Evolutionary conservation across 495 filamentous ascomycete species (phyloP).

Genomic region (Penicillium pulvis): DNA sequence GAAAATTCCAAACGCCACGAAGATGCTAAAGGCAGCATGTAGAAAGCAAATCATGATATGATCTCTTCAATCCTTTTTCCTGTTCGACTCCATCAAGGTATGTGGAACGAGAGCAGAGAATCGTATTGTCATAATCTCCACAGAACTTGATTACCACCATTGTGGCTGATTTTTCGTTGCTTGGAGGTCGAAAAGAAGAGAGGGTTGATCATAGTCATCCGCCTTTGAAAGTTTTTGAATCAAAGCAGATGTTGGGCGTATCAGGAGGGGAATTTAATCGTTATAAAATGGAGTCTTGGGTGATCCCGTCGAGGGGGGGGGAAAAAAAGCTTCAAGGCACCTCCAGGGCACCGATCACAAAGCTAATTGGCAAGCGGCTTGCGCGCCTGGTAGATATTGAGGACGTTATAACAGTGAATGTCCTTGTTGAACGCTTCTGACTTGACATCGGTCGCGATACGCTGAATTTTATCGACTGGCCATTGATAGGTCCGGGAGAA

Average conservation of each 20-base stretch:
- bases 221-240: neutral
- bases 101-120: neutral
- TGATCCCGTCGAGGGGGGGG: neutral
- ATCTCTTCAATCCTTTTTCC: neutral
- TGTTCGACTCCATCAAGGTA: neutral
- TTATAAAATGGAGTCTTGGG: neutral
- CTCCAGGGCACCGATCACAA: neutral
- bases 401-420: constrained; percentile 70
- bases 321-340: neutral
- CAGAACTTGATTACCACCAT: neutral
- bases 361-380: constrained; percentile 33
- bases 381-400: constrained; percentile 58
- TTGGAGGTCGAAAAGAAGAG: neutral
- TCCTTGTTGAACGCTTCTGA: constrained; percentile 69
- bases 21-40: constrained; percentile 12
- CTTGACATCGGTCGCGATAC: constrained; percentile 63
- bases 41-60: constrained; percentile 14
- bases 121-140: neutral
- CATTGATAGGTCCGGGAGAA: constrained; percentile 68
- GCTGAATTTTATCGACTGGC: constrained; percentile 64
- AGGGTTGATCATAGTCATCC: neutral
- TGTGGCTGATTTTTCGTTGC: neutral
- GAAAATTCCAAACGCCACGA: constrained; percentile 17
- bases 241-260: neutral
- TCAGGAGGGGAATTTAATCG: neutral